Percentiles rank a stretch among this genome's conserved stretches.
Conservation (phyloP, 75 land plant species). For the Cupressus sempervirens region DNA sequence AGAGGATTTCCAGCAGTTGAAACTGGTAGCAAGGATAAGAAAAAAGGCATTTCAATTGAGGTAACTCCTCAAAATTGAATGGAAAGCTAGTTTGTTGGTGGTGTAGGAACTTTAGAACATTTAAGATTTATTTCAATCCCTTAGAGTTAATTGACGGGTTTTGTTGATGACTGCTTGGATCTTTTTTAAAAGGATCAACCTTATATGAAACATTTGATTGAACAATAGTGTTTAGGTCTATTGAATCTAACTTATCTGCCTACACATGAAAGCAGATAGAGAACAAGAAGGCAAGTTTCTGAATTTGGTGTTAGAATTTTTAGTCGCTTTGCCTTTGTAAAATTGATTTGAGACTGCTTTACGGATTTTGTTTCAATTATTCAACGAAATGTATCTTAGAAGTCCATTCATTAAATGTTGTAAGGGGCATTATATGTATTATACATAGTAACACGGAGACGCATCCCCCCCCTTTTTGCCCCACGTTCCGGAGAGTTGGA, state of each 20-base stretch:
- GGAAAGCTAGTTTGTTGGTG: neutral
- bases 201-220: constrained; percentile 7
- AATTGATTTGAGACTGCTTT: too few relatives aligned
- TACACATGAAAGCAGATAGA: constrained; percentile 7
- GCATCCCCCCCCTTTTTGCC: too few relatives aligned
- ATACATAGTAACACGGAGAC: too few relatives aligned
- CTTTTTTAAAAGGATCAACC: constrained; percentile 11
- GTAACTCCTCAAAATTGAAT: neutral
- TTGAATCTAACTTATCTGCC: constrained; percentile 13
- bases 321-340: too few relatives aligned
- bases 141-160: neutral
- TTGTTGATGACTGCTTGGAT: constrained; percentile 12
- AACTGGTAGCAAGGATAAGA: too few relatives aligned
- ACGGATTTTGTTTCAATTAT: too few relatives aligned
- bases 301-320: neutral
- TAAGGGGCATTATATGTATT: neutral
- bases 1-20: too few relatives aligned
- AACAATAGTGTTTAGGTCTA: constrained; percentile 10
- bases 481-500: too few relatives aligned
- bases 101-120: neutral
- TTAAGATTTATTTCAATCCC: neutral
- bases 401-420: neutral
- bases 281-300: constrained; percentile 18
- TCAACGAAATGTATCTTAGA: neutral
- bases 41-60: constrained; percentile 19